phyloP scores from a whole-genome alignment of 2,329 filamentous ascomycete genomes.

The Scedosporium aurantiacum region DNA sequence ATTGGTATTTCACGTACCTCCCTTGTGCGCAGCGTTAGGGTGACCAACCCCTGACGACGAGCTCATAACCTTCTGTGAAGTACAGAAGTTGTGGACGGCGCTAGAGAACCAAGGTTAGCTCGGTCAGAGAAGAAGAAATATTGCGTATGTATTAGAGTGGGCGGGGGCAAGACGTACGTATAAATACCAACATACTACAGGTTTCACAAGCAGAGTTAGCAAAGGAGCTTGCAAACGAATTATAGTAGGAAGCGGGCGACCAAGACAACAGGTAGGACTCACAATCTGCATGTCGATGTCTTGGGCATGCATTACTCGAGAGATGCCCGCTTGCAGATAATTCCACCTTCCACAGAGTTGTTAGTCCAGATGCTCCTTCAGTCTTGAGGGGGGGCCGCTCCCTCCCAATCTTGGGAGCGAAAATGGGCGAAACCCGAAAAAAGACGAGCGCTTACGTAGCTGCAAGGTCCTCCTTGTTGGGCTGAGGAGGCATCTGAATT shows the following conservation, averaged over 20 bases:
- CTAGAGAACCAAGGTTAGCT: slow-evolving; percentile 24
- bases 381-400: slow-evolving; percentile 7
- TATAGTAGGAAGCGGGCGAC: not conserved
- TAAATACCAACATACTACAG: slow-evolving; percentile 87
- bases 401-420: not conserved
- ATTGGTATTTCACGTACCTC: slow-evolving; percentile 39
- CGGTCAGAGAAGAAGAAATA: not conserved
- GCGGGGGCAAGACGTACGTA: slow-evolving; percentile 45
- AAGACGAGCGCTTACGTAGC: slow-evolving; percentile 28
- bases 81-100: slow-evolving; percentile 98
- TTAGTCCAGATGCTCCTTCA: slow-evolving; percentile 15
- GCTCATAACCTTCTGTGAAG: slow-evolving; percentile 62
- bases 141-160: not conserved
- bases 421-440: not conserved
- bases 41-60: slow-evolving; percentile 37
- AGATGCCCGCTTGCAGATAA: slow-evolving; percentile 79
- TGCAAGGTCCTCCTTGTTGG: slow-evolving; percentile 50
- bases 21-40: slow-evolving; percentile 33
- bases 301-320: slow-evolving; percentile 84
- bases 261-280: slow-evolving; percentile 20
- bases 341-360: slow-evolving; percentile 53
- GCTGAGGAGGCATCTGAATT: slow-evolving; percentile 40
- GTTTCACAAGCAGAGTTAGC: not conserved
- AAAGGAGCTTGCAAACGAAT: not conserved
- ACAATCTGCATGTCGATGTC: slow-evolving; percentile 89